Conservation (phyloP, 2,329 filamentous ascomycete species). For the Fusarium metavorans region DNA sequence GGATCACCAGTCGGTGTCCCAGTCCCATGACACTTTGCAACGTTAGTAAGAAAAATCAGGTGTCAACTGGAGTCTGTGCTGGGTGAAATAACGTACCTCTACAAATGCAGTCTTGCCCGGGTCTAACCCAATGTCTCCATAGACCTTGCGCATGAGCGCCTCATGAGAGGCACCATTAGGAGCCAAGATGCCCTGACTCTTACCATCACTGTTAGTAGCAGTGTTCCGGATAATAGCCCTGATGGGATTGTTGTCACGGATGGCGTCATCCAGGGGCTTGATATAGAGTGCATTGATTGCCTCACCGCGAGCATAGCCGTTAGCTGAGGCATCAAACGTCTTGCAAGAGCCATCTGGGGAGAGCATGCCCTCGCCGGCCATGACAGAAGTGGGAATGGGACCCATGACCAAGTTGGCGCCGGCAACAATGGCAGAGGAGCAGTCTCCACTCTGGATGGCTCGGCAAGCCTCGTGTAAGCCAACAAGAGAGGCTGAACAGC, state of each 20-base stretch:
- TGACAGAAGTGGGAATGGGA: slow-evolving; percentile 35
- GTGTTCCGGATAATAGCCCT: slow-evolving; percentile 51
- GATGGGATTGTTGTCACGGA: slow-evolving; percentile 56
- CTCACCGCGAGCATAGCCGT: slow-evolving; percentile 60
- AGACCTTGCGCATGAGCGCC: not conserved
- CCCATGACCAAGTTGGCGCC: slow-evolving; percentile 41
- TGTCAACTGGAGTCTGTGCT: no score
- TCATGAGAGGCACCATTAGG: not conserved
- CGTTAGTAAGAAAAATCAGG: not conserved
- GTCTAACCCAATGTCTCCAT: not conserved
- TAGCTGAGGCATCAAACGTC: slow-evolving; percentile 53
- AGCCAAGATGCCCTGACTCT: not conserved
- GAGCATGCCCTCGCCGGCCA: slow-evolving; percentile 41
- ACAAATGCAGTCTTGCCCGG: not conserved
- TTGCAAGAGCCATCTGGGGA: slow-evolving; percentile 38
- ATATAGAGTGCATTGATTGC: slow-evolving; percentile 49
- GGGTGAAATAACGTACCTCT: not conserved
- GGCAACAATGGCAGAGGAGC: slow-evolving; percentile 39
- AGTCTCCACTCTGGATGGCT: slow-evolving; percentile 18
- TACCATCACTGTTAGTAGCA: slow-evolving; percentile 54
- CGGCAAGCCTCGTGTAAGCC: slow-evolving; percentile 27
- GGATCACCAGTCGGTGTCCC: not conserved
- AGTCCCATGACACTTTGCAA: not conserved
- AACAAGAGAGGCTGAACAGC: not conserved
- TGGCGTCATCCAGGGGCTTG: slow-evolving; percentile 57